phyloP scores from a whole-genome alignment of 2,329 filamentous ascomycete species.

The Lachnellula willkommii region DNA sequence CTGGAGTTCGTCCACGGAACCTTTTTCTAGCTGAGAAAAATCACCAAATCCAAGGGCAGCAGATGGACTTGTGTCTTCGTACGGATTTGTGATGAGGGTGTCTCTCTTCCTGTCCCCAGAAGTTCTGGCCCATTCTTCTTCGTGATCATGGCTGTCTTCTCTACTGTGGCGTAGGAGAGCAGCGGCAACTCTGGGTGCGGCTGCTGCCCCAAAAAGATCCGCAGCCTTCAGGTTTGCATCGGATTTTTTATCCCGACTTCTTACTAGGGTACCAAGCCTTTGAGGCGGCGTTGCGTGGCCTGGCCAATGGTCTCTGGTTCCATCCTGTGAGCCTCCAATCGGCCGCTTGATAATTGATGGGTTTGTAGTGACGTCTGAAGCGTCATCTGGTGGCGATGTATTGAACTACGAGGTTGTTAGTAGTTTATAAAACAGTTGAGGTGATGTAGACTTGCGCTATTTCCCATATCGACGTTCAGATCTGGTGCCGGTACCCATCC shows the following conservation, averaged over 20 bases:
- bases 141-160: conserved; percentile 50
- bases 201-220: too few species aligned
- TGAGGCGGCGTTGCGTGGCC: conserved; percentile 49
- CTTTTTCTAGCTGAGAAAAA: too few species aligned
- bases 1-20: too few species aligned
- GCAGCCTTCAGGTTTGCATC: conserved; percentile 27
- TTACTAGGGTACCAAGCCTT: conserved; percentile 11
- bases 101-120: conserved; percentile 61
- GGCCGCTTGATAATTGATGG: conserved; percentile 77
- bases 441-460: too few species aligned
- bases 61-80: conserved; percentile 59
- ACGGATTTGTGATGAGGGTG: conserved; percentile 62
- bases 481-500: conserved; percentile 24
- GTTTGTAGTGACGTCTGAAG: conserved; percentile 71
- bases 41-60: conserved; percentile 36
- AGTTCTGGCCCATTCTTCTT: conserved; percentile 60
- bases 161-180: conserved; percentile 48
- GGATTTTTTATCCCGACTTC: conserved; percentile 2
- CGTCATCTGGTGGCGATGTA: conserved; percentile 35
- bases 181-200: too few species aligned
- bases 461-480: too few species aligned
- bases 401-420: too few species aligned
- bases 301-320: conserved; percentile 44
- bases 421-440: too few species aligned
- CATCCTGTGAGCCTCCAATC: conserved; percentile 41